phyloP scores from a whole-genome alignment of 768 basidiomycete genomes.

The Hysterangium stoloniferum region DNA sequence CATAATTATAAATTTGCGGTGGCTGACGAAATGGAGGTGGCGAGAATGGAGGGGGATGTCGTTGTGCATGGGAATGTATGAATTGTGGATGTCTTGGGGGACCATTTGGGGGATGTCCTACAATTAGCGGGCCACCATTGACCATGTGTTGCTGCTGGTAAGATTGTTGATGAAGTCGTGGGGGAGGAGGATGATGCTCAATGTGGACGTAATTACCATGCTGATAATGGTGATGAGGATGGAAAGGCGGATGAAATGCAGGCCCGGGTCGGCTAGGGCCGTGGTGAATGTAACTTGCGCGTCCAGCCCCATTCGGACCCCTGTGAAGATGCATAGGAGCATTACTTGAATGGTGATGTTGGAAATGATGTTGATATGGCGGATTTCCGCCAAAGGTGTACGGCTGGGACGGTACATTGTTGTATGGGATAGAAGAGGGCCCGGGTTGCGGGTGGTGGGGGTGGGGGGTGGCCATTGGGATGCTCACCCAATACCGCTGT shows the following conservation, averaged over 20 bases:
- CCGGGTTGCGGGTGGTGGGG: constrained; percentile 28
- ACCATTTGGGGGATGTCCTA: background rate
- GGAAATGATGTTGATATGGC: constrained; percentile 27
- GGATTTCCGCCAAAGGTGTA: constrained; percentile 31
- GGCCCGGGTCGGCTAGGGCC: constrained; percentile 13
- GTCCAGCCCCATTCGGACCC: constrained; percentile 24
- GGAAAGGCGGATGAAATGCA: constrained; percentile 18
- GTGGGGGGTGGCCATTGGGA: constrained; percentile 24
- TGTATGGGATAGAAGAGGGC: constrained; percentile 27
- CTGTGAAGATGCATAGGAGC: constrained; percentile 20
- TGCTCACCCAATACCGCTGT: constrained; percentile 1
- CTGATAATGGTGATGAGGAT: constrained; percentile 23
- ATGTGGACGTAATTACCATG: constrained; percentile 14
- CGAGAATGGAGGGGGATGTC: constrained; percentile 18
- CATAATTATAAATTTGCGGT: constrained; percentile 26
- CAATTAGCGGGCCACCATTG: background rate
- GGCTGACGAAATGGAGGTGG: constrained; percentile 39
- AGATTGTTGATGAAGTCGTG: background rate
- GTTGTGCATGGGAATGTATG: constrained; percentile 1
- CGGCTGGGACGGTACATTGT: constrained; percentile 29
- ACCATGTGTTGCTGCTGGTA: constrained; percentile 4
- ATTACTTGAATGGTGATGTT: constrained; percentile 26
- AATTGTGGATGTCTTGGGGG: background rate
- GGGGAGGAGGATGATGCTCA: background rate
- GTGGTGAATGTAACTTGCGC: constrained; percentile 16